A percentile compares a stretch with the other conserved stretches of the same genome.
phyloP scores from a whole-genome alignment of 441 rosid species.

The Gossypium schwendimanii region DNA sequence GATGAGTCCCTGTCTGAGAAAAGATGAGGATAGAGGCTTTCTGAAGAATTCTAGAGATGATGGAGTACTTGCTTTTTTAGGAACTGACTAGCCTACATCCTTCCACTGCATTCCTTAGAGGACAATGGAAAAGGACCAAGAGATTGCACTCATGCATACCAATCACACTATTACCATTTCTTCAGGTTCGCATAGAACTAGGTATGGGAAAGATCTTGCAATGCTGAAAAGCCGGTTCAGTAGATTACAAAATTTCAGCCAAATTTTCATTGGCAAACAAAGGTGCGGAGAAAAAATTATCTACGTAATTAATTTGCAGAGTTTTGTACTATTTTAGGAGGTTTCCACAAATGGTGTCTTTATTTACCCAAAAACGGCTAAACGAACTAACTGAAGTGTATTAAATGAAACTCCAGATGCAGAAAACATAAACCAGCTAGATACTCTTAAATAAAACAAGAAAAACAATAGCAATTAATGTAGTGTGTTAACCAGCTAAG shows the following conservation, averaged over 20 bases:
- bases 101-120: background rate
- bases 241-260: background rate
- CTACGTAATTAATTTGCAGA: background rate
- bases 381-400: background rate
- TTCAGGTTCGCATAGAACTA: background rate
- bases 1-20: background rate
- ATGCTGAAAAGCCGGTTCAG: background rate
- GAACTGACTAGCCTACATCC: background rate
- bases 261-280: background rate
- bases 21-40: background rate
- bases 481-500: background rate
- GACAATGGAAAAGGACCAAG: background rate
- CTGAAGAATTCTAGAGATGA: slow-evolving; percentile 4
- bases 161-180: background rate
- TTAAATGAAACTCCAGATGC: background rate
- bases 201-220: background rate
- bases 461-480: background rate
- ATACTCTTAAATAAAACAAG: background rate
- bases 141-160: background rate
- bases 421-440: background rate
- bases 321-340: background rate
- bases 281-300: background rate
- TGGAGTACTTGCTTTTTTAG: background rate
- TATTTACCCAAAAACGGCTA: background rate
- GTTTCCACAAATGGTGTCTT: background rate